Evolutionary conservation across 2,329 filamentous ascomycete genomes (phyloP).

Genomic region (Aspergillus arachidicola): DNA sequence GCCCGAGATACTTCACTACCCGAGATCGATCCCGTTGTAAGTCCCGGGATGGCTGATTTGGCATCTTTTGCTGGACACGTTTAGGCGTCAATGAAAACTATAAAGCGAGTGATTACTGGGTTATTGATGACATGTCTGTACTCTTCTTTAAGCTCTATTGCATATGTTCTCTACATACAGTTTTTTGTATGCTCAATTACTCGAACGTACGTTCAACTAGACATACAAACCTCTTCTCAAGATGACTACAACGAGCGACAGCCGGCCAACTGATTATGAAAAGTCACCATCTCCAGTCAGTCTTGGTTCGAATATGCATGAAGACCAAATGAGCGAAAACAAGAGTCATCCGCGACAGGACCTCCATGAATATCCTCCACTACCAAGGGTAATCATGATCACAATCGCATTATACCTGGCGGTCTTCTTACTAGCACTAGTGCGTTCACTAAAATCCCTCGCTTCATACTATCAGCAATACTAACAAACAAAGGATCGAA

Average conservation of each 20-base stretch:
- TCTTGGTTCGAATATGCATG: neutral
- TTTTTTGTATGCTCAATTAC: neutral
- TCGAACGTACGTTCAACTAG: neutral
- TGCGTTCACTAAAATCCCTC: neutral
- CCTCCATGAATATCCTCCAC: neutral
- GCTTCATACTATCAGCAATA: neutral
- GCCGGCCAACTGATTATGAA: neutral
- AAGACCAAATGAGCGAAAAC: neutral
- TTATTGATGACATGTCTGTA: neutral
- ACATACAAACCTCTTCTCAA: neutral
- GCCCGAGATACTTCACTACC: neutral
- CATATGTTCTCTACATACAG: neutral
- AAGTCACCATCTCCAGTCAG: neutral
- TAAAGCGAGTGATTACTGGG: neutral
- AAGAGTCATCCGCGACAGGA: neutral
- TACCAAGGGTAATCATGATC: neutral
- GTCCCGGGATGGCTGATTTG: neutral
- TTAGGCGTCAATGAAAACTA: neutral
- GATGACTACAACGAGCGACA: neutral
- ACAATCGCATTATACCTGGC: neutral
- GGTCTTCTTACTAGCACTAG: neutral
- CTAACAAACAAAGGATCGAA: neutral
- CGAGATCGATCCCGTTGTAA: neutral
- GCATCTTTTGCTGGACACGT: neutral
- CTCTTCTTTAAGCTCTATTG: neutral